Base-by-base conservation (phyloP, 345 rosid species). In the Sonneratia alba region DNA sequence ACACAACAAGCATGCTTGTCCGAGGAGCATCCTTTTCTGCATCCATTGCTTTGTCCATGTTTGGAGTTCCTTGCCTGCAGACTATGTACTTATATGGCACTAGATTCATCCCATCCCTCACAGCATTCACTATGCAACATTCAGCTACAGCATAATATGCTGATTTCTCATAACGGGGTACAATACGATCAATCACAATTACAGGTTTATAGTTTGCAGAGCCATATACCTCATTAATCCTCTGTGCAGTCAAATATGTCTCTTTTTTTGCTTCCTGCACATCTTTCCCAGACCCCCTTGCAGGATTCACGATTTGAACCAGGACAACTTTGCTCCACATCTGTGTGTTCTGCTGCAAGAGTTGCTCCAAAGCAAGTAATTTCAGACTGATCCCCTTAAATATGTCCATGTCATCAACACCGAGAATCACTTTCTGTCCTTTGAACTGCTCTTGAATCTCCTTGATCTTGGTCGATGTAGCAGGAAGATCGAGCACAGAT, bases 51-150 rank as follows among this genome's bases (percentile, higher is more conserved):
- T 80, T 77, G 61, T 87, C 87, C 89, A 90, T 81, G 32, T 62
- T 75, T 1, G 81, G 79, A 21, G 91, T 83, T 74, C 96, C 96
- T 78, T 90, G 91, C 81, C 93, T 83, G 79, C 93, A 90, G 34
- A 90, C 82, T 49, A 88, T 82, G 70, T 88, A 90, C 76, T 90
- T 87, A 74, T 90, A 88, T 38, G 93, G 90, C 36, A 90, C 91
- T 34, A 90, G 82, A 81, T 90, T 90, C 96, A 90, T 90, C 69
- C 96, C 96, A 55, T 90, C 96, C 79, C 96, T 81, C 70, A 90
- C 93, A 13, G 96, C 96, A 77, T 84, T 90, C 77, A 90, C 93
- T 61, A 90, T 71, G 78, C 96, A 90, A 66, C 91, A 88, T 70
- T 90, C 96, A 27, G 96, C 93, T 64, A 85, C 72, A 67, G 93